A percentile compares a stretch with the other conserved stretches of the same genome.
Conservation (phyloP, 768 basidiomycete genomes). For the Cystobasidium tubakii region DNA sequence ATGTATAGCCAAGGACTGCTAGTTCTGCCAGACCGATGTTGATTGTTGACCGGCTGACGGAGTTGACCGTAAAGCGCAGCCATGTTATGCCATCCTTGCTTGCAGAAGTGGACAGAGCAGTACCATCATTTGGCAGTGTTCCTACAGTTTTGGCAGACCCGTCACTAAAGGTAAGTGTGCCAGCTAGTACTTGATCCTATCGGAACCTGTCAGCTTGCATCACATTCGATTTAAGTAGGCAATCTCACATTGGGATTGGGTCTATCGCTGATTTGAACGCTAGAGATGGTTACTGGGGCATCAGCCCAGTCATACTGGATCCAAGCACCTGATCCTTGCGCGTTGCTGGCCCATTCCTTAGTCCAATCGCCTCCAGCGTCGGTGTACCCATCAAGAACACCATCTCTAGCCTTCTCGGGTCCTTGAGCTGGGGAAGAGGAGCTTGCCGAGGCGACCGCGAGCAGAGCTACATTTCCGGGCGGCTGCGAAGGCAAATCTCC, state of each 20-base stretch:
- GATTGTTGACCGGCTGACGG: constrained; percentile 26
- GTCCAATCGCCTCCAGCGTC: constrained; percentile 11
- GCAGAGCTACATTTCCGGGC: constrained; percentile 33
- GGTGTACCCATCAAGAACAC: constrained; percentile 36
- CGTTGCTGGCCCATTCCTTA: constrained; percentile 23
- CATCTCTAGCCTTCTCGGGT: constrained; percentile 36
- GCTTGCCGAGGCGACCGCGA: constrained; percentile 27
- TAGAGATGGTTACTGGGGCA: not conserved
- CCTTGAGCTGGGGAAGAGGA: constrained; percentile 29
- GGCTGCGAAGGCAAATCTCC: constrained; percentile 3
- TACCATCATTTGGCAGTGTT: constrained; percentile 40
- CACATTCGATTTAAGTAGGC: constrained; percentile 4
- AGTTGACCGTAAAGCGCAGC: constrained; percentile 32
- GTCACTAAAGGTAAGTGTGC: constrained; percentile 38
- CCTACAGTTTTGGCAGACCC: constrained; percentile 35
- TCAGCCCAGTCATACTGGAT: not conserved
- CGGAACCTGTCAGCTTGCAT: not conserved
- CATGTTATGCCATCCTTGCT: constrained; percentile 24
- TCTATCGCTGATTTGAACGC: not conserved
- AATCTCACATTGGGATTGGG: not conserved
- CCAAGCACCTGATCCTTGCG: constrained; percentile 11
- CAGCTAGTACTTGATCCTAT: not conserved
- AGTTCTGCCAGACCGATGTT: constrained; percentile 40
- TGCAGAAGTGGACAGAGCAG: constrained; percentile 35
- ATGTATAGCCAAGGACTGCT: not conserved